phyloP scores from a whole-genome alignment of 495 filamentous ascomycete genomes.

The Lepidopterella palustris region DNA sequence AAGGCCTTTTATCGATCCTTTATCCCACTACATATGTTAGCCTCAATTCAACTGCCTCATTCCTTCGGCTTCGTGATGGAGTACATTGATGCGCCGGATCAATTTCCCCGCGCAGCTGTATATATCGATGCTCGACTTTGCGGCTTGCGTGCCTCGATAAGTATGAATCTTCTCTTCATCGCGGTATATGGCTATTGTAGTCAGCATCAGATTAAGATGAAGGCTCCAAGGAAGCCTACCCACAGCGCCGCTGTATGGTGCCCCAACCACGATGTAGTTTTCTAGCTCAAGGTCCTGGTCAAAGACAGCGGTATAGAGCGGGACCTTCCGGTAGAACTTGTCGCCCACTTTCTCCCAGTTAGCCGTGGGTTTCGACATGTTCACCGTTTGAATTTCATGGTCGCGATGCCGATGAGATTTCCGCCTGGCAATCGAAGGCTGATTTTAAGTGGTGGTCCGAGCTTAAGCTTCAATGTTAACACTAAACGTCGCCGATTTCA shows the following conservation, averaged over 20 bases:
- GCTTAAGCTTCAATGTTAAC: neutral
- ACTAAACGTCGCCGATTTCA: too few species aligned
- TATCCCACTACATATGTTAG: slow-evolving; percentile 65
- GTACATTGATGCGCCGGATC: slow-evolving; percentile 62
- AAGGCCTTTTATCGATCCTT: slow-evolving; percentile 78
- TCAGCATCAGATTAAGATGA: neutral
- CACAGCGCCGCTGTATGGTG: slow-evolving; percentile 90
- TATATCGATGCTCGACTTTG: slow-evolving; percentile 83
- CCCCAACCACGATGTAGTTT: slow-evolving; percentile 86
- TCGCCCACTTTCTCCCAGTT: slow-evolving; percentile 92
- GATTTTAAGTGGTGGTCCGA: neutral
- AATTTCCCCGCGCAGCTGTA: slow-evolving; percentile 88
- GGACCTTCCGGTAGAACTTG: slow-evolving; percentile 87
- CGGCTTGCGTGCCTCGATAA: slow-evolving; percentile 60
- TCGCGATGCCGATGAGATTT: neutral
- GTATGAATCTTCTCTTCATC: slow-evolving; percentile 79
- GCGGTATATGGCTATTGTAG: slow-evolving; percentile 66
- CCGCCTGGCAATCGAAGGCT: neutral
- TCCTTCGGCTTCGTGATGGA: neutral
- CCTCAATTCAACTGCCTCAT: neutral
- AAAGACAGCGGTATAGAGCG: slow-evolving; percentile 87
- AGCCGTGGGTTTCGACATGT: slow-evolving; percentile 61
- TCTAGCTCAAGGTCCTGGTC: slow-evolving; percentile 88
- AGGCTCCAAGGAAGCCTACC: slow-evolving; percentile 49
- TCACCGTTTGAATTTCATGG: slow-evolving; percentile 3